Evolutionary conservation across 768 basidiomycete genomes (phyloP), one percentile per base, ranked within the genome.

Genomic region (Clavaria fumosa): DNA sequence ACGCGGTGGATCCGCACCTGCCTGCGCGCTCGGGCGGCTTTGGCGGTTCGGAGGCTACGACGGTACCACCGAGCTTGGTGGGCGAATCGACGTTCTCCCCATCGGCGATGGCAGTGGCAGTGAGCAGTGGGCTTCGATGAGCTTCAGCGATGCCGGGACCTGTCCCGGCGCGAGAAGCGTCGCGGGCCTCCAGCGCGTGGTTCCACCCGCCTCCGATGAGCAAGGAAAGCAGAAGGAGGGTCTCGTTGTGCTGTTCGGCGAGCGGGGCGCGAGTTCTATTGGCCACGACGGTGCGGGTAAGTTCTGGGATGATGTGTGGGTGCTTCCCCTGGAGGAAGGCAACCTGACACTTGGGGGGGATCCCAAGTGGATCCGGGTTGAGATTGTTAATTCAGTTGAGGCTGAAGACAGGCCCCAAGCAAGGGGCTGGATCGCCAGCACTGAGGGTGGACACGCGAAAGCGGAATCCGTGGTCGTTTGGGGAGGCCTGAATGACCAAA

Each of bases 401-500:
- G 24, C n/a, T 23, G n/a, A n/a, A n/a, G n/a, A n/a, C n/a, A n/a
- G n/a, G n/a, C 35, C 35, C 3, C 23, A 37, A 15, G 35, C 35
- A 15, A 37, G 35, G 21, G 35, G 35, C 17, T 37, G 35, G 35
- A 26, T 37, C 24, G 35, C 23, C 12, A 26, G 23, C 7, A 23
- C 12, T 27, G 35, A 10, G 23, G 24, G 35, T 23, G 24, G 7
- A 21, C 4, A 23, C 10, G 35, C 17, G 35, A 37, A 37, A 15
- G n/a, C n/a, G n/a, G n/a, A n/a, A n/a, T n/a, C n/a, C n/a, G 35
- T 37, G 15, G 21, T 37, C 14, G 35, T 37, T 14, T 15, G 24
- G n/a, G 35, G 35, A n/a, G 35, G 35, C 12, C 26, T 37, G 35
- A 37, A 37, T 21, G 35, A 26, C 21, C 35, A 26, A 37, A 37